Evolutionary conservation across 2,329 filamentous ascomycete genomes (phyloP), one percentile per base, ranked within the genome.

Genomic region (Aspergillus sp.): DNA sequence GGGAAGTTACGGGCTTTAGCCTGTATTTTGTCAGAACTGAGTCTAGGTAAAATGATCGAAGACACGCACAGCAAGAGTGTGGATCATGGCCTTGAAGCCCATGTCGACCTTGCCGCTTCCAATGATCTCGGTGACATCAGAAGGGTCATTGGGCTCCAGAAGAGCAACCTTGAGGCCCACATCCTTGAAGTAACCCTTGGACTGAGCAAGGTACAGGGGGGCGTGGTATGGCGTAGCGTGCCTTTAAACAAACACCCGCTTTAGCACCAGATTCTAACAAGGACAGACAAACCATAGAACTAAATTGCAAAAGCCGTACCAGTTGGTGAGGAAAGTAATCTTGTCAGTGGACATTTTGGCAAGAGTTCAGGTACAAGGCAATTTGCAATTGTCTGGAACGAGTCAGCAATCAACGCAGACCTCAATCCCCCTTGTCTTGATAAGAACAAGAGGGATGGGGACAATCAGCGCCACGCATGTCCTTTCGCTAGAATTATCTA

Each of bases 401-500:
- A 49, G 60, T 65, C 50, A 65, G 61, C 49, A 63, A 51, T 49
- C 54, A 52, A 52, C 19, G 19, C 19, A 51, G 48, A 49, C 42
- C 28, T 37, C 34, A 34, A 45, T 38, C 43, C 50, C 49, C 42
- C 46, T 47, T 39, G 29, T 27, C 11, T 40, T 37, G 43, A 44
- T 47, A 48, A 45, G 48, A 46, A 53, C 50, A 48, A 56, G 60
- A 57, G 45, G 46, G 60, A 60, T 60, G 61, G 65, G 64, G 66
- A 59, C 56, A 62, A 61, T 67, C 58, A 65, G 71, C 76, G 81
- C 81, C 79, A 84, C 85, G 85, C 85, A 88, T 83, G 80, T 88
- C 81, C 85, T 88, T 88, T 83, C 85, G 85, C 85, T 86, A 83
- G 83, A 77, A 86, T 87, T 86, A 84, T 83, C 81, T 82, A 86